These are phyloP conservation scores for Kwoniella newhampshirensis DNA, from an alignment of 768 basidiomycete species.

Conservation along the genomic window DNA sequence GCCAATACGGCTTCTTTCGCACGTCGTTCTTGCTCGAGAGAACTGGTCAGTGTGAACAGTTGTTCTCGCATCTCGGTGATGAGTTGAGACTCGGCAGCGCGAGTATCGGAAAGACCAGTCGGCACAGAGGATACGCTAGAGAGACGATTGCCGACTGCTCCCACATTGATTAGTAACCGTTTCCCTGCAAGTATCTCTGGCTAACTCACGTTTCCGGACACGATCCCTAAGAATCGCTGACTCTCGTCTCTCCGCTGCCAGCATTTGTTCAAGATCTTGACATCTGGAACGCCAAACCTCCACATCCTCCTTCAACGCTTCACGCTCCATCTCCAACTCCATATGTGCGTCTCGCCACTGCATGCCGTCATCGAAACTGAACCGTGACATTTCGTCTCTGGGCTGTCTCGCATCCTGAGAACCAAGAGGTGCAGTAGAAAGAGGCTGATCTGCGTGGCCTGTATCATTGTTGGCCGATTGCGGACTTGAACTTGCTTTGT, in stretches of 20 bases:
- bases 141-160: constrained; percentile 46
- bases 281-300: constrained; percentile 82
- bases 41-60: constrained; percentile 54
- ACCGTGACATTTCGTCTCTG: constrained; percentile 5
- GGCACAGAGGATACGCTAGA: constrained; percentile 32
- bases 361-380: constrained; percentile 6
- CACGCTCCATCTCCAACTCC: constrained; percentile 71
- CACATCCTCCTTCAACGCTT: constrained; percentile 82
- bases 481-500: constrained; percentile 3
- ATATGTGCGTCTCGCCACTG: constrained; percentile 22
- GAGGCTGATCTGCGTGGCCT: too few relatives aligned
- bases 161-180: too few relatives aligned
- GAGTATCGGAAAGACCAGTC: constrained; percentile 1
- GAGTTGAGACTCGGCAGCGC: constrained; percentile 33
- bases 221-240: constrained; percentile 77
- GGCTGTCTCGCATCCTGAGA: not conserved
- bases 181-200: not conserved
- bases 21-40: constrained; percentile 51
- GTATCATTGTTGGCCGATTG: not conserved
- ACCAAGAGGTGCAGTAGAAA: not conserved
- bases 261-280: constrained; percentile 70
- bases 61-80: constrained; percentile 54
- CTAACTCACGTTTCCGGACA: constrained; percentile 52
- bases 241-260: constrained; percentile 67
- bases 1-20: constrained; percentile 42